A percentile compares a stretch with the other conserved stretches of the same genome.
Conservation (phyloP, 768 basidiomycete species). For the Boletales sp. region DNA sequence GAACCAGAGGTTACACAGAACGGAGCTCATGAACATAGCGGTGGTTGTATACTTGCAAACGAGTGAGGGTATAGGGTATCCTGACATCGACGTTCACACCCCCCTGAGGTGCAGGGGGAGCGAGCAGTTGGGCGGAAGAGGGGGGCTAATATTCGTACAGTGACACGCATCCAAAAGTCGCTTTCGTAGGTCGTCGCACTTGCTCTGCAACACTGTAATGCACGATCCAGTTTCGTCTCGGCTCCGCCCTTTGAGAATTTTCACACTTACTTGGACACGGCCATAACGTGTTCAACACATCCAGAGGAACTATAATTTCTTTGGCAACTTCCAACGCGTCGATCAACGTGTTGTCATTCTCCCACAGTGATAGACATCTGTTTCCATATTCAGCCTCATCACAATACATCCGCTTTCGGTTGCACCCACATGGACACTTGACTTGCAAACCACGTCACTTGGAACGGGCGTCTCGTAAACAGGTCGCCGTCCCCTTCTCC, state of each 20-base stretch:
- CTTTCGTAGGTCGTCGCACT: conserved; percentile 47
- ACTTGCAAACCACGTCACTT: conserved; percentile 67
- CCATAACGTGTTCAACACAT: conserved; percentile 70
- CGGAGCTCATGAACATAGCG: conserved; percentile 26
- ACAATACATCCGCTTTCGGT: background rate
- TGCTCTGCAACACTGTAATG: conserved; percentile 42
- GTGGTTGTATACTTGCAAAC: conserved; percentile 28
- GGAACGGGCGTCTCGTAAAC: conserved; percentile 65
- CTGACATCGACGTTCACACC: conserved; percentile 17
- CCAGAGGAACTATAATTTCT: conserved; percentile 57
- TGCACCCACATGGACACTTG: conserved; percentile 57
- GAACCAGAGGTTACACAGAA: conserved; percentile 26
- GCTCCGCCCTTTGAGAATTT: background rate
- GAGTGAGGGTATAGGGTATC: conserved; percentile 25
- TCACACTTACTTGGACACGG: conserved; percentile 45
- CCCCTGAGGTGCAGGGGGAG: conserved; percentile 34
- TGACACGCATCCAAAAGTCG: conserved; percentile 48
- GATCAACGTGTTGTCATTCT: conserved; percentile 52
- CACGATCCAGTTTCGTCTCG: conserved; percentile 6
- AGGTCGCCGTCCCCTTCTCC: conserved; percentile 49
- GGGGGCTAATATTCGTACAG: conserved; percentile 38
- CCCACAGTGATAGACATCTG: conserved; percentile 67
- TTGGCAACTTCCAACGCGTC: conserved; percentile 67
- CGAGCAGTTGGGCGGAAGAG: conserved; percentile 37
- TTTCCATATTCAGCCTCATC: background rate